These are phyloP conservation scores for Hemisphaericaspora xylofermentans DNA, from an alignment of 1,139 yeast genomes.

Conservation along the genomic window DNA sequence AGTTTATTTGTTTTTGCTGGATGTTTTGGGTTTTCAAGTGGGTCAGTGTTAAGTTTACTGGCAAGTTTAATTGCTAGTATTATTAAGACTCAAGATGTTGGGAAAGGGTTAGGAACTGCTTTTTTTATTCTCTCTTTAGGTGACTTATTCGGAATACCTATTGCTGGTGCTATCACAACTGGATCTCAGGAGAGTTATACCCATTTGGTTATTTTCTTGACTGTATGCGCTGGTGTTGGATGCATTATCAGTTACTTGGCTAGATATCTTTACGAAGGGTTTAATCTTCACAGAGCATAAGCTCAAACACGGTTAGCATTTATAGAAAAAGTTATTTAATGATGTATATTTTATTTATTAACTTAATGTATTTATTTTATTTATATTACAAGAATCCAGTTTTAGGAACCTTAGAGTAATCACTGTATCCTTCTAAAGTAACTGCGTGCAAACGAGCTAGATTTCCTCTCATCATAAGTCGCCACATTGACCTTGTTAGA, in stretches of 20 bases:
- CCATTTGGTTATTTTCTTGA: constrained; percentile 29
- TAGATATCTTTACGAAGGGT: constrained; percentile 28
- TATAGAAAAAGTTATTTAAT: not conserved
- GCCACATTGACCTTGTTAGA: constrained; percentile 36
- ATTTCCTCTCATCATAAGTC: constrained; percentile 26
- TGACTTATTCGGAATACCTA: constrained; percentile 34
- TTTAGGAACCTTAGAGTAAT: constrained; percentile 9
- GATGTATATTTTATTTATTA: constrained; percentile 7
- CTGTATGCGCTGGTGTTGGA: constrained; percentile 25
- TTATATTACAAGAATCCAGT: constrained; percentile 19
- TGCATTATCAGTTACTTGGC: constrained; percentile 26
- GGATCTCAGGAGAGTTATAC: constrained; percentile 22
- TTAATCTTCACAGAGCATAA: constrained; percentile 14
- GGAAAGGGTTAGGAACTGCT: constrained; percentile 32
- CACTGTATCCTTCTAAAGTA: constrained; percentile 32
- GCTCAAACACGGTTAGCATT: not conserved
- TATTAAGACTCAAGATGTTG: constrained; percentile 29
- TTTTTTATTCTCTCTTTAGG: constrained; percentile 34
- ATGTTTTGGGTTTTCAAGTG: constrained; percentile 31
- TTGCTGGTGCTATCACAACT: constrained; percentile 35
- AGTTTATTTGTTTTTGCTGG: constrained; percentile 32
- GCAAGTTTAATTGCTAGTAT: constrained; percentile 34
- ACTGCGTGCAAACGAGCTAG: constrained; percentile 30
- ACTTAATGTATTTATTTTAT: constrained; percentile 20
- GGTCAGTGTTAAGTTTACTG: constrained; percentile 29